Conservation (phyloP, 2,329 filamentous ascomycete genomes). For the Ophiocordyceps sinensis region DNA sequence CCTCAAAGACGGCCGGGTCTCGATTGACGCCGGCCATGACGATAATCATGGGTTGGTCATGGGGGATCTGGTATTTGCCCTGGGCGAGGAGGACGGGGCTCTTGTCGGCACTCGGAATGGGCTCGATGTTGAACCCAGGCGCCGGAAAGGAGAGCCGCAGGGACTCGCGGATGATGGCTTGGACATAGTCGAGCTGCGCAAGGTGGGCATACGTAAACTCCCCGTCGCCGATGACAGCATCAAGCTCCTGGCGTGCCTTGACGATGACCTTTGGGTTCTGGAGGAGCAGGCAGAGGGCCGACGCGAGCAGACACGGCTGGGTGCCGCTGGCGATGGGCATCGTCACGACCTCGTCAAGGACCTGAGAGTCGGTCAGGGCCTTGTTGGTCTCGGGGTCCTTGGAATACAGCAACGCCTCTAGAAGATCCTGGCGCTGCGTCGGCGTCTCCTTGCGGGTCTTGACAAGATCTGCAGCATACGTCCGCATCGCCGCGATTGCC, state of each 20-base stretch:
- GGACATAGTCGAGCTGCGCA: constrained; percentile 35
- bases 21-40: constrained; percentile 35
- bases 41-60: constrained; percentile 34
- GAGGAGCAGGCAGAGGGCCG: constrained; percentile 33
- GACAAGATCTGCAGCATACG: constrained; percentile 42
- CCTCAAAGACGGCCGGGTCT: constrained; percentile 31
- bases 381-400: constrained; percentile 48
- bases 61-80: constrained; percentile 32
- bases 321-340: constrained; percentile 47
- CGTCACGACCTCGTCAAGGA: constrained; percentile 54
- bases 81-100: constrained; percentile 30
- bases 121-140: constrained; percentile 40
- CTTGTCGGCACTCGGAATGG: constrained; percentile 22
- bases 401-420: constrained; percentile 43
- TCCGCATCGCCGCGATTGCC: constrained; percentile 37
- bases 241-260: constrained; percentile 37
- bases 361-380: constrained; percentile 40
- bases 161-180: constrained; percentile 37
- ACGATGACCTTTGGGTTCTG: constrained; percentile 33
- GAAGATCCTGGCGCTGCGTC: constrained; percentile 41
- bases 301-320: constrained; percentile 28
- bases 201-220: constrained; percentile 33
- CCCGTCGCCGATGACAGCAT: constrained; percentile 30
- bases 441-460: constrained; percentile 38
- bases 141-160: constrained; percentile 39